Evolutionary conservation across 345 rosid species (phyloP), one percentile per base, ranked within the genome.

Genomic region (Eucalyptus regnans): DNA sequence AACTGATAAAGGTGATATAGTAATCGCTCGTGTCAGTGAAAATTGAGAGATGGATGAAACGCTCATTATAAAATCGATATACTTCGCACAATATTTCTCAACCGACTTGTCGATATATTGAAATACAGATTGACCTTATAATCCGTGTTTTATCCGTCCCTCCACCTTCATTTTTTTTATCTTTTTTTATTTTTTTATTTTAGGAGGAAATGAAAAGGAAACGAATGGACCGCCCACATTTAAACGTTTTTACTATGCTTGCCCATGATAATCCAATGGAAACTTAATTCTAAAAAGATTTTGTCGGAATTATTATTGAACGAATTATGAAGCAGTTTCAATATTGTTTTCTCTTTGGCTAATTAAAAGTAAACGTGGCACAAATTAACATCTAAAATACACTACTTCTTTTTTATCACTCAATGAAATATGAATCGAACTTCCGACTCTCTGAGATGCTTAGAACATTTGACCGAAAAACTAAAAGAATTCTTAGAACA

Each of bases 231-330:
- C 0, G 1, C 22, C 43, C 22, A 31, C 1, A 1, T 31, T 31
- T 31, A 37, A 16, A 68, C 7, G 1, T 33, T 33, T 29, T 17
- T 27, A 27, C 16, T 60, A 3, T 60, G 15, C 33, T 60, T 6
- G 2, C 4, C 16, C 8, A 0, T 27, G 23, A 33, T 68, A 17
- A 17, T 68, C 2, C 0, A 1, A 68, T 0, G 1, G 1, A 33
- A 68, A 2, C 8, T 76, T 76, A 76, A 76, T 76, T 76, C 43
- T 29, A 25, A 6, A 20, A 41, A 20, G 3, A 10, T 20, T 1
- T 76, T 20, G 29, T 41, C 1, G 9, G 3, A 20, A 68, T 68
- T 68, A 68, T 68, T 33, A 68, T 16, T 17, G 22, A 37, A 52
- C 5, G 0, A 52, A 18, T 52, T 52, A 52, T 18, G 25, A 52